phyloP scores from a whole-genome alignment of 1,284 basidiomycete genomes.

The Phellopilus nigrolimitatus region DNA sequence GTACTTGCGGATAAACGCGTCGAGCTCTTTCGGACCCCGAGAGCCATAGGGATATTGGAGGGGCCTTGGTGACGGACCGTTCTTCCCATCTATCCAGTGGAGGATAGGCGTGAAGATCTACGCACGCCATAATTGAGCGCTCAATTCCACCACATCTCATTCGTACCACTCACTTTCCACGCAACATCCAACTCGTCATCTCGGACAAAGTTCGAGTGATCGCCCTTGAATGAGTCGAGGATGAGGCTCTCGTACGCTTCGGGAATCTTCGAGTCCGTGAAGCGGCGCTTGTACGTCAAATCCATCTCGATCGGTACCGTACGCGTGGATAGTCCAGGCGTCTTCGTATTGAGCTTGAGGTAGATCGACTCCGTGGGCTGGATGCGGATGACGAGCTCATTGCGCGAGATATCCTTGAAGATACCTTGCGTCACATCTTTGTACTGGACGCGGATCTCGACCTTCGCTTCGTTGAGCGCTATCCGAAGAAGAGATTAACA shows the following conservation, averaged over 20 bases:
- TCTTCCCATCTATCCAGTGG: constrained; percentile 87
- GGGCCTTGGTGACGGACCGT: constrained; percentile 62
- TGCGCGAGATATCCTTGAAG: constrained; percentile 90
- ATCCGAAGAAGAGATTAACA: constrained; percentile 1
- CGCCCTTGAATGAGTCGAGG: constrained; percentile 83
- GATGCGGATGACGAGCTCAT: constrained; percentile 93
- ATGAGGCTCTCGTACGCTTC: constrained; percentile 94
- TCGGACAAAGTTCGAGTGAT: constrained; percentile 91
- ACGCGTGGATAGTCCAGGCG: constrained; percentile 83
- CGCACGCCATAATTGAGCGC: neutral
- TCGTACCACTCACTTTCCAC: constrained; percentile 70
- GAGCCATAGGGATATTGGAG: constrained; percentile 86
- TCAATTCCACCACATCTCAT: neutral
- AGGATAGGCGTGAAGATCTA: constrained; percentile 93
- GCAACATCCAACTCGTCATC: constrained; percentile 93
- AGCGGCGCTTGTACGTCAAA: constrained; percentile 92
- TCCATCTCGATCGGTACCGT: constrained; percentile 95
- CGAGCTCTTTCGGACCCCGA: constrained; percentile 83
- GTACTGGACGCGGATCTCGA: constrained; percentile 94
- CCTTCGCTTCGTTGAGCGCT: constrained; percentile 96
- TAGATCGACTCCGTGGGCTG: constrained; percentile 94
- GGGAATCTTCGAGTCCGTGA: constrained; percentile 83
- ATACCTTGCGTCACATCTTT: constrained; percentile 95
- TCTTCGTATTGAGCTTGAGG: constrained; percentile 92
- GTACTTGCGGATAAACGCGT: constrained; percentile 69